Base-by-base conservation (phyloP, 441 rosid genomes). In the Eutrema salsugineum region DNA sequence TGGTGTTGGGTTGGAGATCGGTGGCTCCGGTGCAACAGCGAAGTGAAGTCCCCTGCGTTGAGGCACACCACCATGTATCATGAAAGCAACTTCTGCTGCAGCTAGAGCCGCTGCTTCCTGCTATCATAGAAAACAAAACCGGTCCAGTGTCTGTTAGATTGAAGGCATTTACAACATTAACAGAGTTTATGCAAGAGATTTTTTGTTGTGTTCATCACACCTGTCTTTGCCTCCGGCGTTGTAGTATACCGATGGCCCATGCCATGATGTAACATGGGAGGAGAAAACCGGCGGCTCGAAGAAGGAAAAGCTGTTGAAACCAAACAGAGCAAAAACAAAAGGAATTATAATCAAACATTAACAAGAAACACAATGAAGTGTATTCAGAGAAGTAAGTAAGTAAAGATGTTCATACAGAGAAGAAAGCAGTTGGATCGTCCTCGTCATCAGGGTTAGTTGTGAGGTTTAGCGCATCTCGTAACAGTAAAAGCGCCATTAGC, bases 211-310 rank as follows among this genome's bases (percentile, higher is more conserved):
- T 17, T 11, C 69, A 78, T 11, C 69, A 78, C 14, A 95, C 99
- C 89, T 90, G 97, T 85, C 98, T 87, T 79, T 91, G 97, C 71
- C 97, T 85, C n/a, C 97, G 85, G 5, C 88, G 97, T 81, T 95
- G 98, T 72, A 95, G 71, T 68, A 91, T 83, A 70, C 95, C 87
- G 36, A 95, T 89, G 69, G 97, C 97, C 99, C 99, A 95, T 54
- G 98, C 99, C 99, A 93, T 89, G 69, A 95, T 88, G 75, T 93
- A 95, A 78, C 98, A 93, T 2, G 99, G 97, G 50, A 93, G 88
- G 77, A 95, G 97, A 82, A 95, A 95, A 51, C 96, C 93, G 3
- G 90, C 97, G n/a, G 94, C 98, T 2, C 98, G 89, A 46, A 95
- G 91, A 76, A 89, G 73, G 82, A 87, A 87, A 72, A 89, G 88